phyloP scores from a whole-genome alignment of 2,329 filamentous ascomycete genomes.

The Teratosphaeria nubilosa region DNA sequence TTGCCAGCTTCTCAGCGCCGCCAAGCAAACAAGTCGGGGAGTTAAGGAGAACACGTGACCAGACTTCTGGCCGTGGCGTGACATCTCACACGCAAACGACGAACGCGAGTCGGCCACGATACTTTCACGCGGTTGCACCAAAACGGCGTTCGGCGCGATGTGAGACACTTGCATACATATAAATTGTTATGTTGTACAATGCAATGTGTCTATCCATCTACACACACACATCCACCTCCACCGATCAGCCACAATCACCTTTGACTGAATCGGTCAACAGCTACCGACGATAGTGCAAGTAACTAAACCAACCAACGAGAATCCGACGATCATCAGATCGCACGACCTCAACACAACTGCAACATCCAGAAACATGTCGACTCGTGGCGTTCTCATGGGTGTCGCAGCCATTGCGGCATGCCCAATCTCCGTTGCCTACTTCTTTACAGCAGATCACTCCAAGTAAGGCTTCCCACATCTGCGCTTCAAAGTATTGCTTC shows the following conservation, averaged over 20 bases:
- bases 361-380: not conserved
- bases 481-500: not conserved
- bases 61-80: not conserved
- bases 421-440: not conserved
- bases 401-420: not conserved
- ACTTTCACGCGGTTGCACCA: not conserved
- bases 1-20: not conserved
- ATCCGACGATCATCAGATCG: not conserved
- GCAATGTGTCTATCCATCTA: not conserved
- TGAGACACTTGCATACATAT: not conserved
- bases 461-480: not conserved
- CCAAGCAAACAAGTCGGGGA: not conserved
- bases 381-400: not conserved
- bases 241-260: not conserved
- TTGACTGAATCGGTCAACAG: not conserved
- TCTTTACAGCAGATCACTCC: not conserved
- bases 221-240: not conserved
- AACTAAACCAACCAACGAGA: not conserved
- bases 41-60: not conserved
- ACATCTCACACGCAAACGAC: not conserved
- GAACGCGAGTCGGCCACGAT: not conserved
- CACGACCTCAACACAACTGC: not conserved
- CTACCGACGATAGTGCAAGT: not conserved
- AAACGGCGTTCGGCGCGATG: not conserved
- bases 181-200: not conserved